These are phyloP conservation scores for Funneliformis mosseae DNA, from an alignment of 192 early-diverging fungal genomes.

Conservation along the genomic window DNA sequence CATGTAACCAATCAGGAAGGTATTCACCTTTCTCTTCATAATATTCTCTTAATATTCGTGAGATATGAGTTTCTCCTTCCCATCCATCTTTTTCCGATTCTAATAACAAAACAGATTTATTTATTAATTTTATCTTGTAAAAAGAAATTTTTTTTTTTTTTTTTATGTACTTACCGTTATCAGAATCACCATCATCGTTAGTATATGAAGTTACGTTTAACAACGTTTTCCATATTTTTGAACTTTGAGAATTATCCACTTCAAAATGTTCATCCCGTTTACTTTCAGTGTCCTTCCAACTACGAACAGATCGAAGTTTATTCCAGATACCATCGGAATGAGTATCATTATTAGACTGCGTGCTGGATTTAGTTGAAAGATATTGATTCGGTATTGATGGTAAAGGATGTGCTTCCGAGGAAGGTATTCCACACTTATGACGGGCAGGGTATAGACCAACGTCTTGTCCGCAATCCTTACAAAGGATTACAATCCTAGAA, in stretches of 20 bases:
- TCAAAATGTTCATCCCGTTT: neutral
- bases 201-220: conserved; percentile 15
- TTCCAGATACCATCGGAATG: neutral
- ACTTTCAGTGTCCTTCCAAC: conserved; percentile 24
- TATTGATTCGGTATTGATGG: conserved; percentile 42
- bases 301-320: conserved; percentile 24
- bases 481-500: conserved; percentile 57
- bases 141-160: neutral
- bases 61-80: conserved; percentile 60
- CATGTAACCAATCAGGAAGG: conserved; percentile 32
- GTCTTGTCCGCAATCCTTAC: conserved; percentile 63
- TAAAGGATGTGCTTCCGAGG: conserved; percentile 38
- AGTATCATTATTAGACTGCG: neutral
- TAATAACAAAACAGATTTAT: conserved; percentile 27
- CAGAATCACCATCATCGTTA: conserved; percentile 11
- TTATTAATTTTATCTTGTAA: neutral
- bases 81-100: conserved; percentile 61
- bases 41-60: conserved; percentile 53
- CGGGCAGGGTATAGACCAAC: conserved; percentile 63
- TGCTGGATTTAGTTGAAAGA: neutral
- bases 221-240: conserved; percentile 29
- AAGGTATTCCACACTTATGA: conserved; percentile 47
- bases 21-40: conserved; percentile 47
- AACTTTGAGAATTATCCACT: neutral
- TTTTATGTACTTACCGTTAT: conserved; percentile 18